These are phyloP conservation scores for Penicillium canariense DNA, from an alignment of 495 filamentous ascomycete species.

Conservation along the genomic window DNA sequence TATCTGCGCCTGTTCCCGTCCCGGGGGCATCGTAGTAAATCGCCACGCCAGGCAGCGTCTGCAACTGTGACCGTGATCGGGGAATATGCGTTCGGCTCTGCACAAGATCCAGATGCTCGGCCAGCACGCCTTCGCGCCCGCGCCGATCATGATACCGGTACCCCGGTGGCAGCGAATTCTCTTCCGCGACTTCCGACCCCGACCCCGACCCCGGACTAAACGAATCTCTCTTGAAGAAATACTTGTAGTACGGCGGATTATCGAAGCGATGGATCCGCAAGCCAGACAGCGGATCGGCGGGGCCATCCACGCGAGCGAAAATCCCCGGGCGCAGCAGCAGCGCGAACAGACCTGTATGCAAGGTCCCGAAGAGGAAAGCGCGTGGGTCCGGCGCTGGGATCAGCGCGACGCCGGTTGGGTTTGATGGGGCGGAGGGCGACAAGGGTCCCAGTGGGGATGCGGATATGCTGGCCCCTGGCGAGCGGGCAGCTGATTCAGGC, in stretches of 20 bases:
- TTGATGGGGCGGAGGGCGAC: not conserved
- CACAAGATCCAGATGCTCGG: slow-evolving; percentile 36
- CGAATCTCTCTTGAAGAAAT: slow-evolving; percentile 23
- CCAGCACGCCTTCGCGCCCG: slow-evolving; percentile 25
- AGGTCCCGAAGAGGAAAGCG: slow-evolving; percentile 35
- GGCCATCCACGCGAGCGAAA: not conserved
- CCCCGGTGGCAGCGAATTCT: slow-evolving; percentile 26
- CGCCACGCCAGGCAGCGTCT: slow-evolving; percentile 32
- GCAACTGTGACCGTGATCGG: slow-evolving; percentile 29
- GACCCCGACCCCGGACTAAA: slow-evolving; percentile 9
- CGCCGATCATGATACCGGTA: slow-evolving; percentile 30
- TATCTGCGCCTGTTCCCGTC: not conserved
- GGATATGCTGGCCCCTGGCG: not conserved
- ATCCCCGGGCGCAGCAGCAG: slow-evolving; percentile 20
- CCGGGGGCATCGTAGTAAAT: slow-evolving; percentile 25
- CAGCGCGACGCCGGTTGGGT: slow-evolving; percentile 13
- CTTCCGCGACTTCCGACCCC: not conserved
- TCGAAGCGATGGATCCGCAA: slow-evolving; percentile 37
- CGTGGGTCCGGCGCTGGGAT: slow-evolving; percentile 27
- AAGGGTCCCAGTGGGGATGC: not conserved
- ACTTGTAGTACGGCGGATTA: slow-evolving; percentile 35
- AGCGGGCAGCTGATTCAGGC: slow-evolving; percentile 5
- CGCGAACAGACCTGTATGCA: slow-evolving; percentile 33
- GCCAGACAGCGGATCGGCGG: slow-evolving; percentile 5
- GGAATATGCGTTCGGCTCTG: slow-evolving; percentile 41